phyloP scores from a whole-genome alignment of 2,329 filamentous ascomycete species.

The Teratosphaeria gauchensis region DNA sequence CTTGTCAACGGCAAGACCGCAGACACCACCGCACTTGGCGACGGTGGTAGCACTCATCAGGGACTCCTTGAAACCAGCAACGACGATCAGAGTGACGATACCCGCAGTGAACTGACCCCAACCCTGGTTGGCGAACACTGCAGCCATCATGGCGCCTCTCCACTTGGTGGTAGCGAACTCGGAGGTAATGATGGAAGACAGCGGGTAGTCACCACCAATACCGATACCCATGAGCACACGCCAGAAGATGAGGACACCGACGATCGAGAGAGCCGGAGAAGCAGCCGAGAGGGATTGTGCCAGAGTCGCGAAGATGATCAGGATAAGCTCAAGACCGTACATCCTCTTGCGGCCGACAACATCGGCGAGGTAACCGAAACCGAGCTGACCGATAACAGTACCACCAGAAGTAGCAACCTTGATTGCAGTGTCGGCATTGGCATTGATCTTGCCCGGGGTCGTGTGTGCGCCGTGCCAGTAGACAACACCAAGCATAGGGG shows the following conservation, averaged over 20 bases:
- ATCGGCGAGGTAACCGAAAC: conserved; percentile 71
- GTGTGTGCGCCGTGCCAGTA: conserved; percentile 48
- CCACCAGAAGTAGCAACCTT: conserved; percentile 77
- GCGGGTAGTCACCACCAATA: conserved; percentile 73
- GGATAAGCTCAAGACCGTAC: conserved; percentile 72
- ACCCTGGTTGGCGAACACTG: conserved; percentile 81
- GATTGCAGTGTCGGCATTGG: conserved; percentile 65
- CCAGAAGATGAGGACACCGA: conserved; percentile 69
- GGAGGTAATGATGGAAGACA: conserved; percentile 75
- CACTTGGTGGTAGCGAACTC: conserved; percentile 82
- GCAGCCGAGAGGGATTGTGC: conserved; percentile 58
- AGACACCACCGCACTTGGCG: conserved; percentile 50
- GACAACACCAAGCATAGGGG: conserved; percentile 66
- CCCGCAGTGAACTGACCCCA: conserved; percentile 69
- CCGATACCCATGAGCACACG: conserved; percentile 70
- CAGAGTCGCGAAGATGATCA: conserved; percentile 71
- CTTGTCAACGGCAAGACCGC: conserved; percentile 67
- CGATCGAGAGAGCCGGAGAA: conserved; percentile 52
- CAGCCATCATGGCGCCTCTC: conserved; percentile 78
- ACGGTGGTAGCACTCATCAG: conserved; percentile 32
- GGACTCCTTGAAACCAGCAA: conserved; percentile 28
- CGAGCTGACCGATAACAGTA: conserved; percentile 67
- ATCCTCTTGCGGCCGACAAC: conserved; percentile 59
- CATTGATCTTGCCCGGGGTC: conserved; percentile 46
- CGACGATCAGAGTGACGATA: conserved; percentile 61